Evolutionary conservation across 164 flowering plant species (phyloP), one percentile per base, ranked within the genome.

Genomic region (Vitis riparia): DNA sequence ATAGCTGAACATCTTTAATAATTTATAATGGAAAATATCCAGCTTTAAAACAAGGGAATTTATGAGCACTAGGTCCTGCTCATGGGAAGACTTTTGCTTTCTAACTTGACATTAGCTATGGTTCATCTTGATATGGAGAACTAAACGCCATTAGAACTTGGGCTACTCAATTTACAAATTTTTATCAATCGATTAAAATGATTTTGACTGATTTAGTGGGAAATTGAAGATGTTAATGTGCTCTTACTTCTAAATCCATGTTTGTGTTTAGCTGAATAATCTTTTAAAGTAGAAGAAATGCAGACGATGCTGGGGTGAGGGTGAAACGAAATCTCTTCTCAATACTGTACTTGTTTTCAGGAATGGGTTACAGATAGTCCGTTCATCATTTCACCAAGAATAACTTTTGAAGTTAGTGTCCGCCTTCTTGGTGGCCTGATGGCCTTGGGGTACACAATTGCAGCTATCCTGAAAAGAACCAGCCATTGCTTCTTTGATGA

Each of bases 381-480:
- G 19, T 95, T 95, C 76, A 84, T 95, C 65, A 95, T 95, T 75
- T 95, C 99, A 27, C 99, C 98, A 51, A 84, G 98, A 82, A 93
- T 95, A 65, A 90, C 92, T 61, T 93, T 95, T 78, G 99, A 93
- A 85, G 99, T 93, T 55, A 93, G 97, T 74, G 98, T 95, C 66
- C 89, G 98, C 50, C 97, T 95, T 80, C 93, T 95, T 75, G 99
- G 98, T 74, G 99, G 98, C 17, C 78, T 95, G 65, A 95, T 95
- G 99, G 97, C 98, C 16, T 81, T 95, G 83, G 99, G 99, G 59
- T 95, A 95, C 77, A 91, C 99, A 13, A 93, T 95, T 69, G 98
- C 99, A 67, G 76, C 96, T 50, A 95, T 95, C 67, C 78, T 95
- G 63, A 93, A 93, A 84, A 85, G 99, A 86, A 88, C 83, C 74